Conservation (phyloP, 108 stramenopile genomes). For the Cyclotella kingstonii region DNA sequence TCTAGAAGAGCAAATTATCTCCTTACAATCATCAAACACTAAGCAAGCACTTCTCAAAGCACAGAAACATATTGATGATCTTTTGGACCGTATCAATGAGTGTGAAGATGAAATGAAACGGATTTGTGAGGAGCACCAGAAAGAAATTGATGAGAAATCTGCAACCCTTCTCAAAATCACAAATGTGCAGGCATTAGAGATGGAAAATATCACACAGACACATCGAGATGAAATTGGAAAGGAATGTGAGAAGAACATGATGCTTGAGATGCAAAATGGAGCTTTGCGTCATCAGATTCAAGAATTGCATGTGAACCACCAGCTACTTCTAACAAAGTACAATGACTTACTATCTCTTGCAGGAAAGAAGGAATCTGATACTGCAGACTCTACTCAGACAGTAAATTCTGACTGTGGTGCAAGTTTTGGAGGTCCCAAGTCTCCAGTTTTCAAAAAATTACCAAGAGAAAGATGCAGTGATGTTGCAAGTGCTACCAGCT, state of each 20-base stretch:
- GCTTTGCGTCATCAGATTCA: constrained; percentile 34
- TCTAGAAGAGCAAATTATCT: constrained; percentile 38
- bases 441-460: constrained; percentile 32
- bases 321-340: constrained; percentile 29
- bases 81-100: constrained; percentile 74
- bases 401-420: constrained; percentile 5
- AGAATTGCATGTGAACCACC: constrained; percentile 35
- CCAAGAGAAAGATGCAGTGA: constrained; percentile 35
- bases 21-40: constrained; percentile 32
- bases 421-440: not conserved
- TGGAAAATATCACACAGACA: constrained; percentile 17
- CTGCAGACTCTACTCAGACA: constrained; percentile 2
- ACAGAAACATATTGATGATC: constrained; percentile 54
- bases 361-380: not conserved
- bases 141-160: constrained; percentile 37
- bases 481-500: constrained; percentile 23
- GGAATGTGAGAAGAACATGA: constrained; percentile 19
- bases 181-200: constrained; percentile 20
- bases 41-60: constrained; percentile 49
- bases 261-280: constrained; percentile 24
- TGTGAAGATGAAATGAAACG: constrained; percentile 85
- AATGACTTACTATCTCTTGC: constrained; percentile 22
- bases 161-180: constrained; percentile 24
- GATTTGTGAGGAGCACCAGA: constrained; percentile 61
- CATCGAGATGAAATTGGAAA: constrained; percentile 17